Conservation (phyloP, 257 asterid genomes). For the Lycium barbarum region DNA sequence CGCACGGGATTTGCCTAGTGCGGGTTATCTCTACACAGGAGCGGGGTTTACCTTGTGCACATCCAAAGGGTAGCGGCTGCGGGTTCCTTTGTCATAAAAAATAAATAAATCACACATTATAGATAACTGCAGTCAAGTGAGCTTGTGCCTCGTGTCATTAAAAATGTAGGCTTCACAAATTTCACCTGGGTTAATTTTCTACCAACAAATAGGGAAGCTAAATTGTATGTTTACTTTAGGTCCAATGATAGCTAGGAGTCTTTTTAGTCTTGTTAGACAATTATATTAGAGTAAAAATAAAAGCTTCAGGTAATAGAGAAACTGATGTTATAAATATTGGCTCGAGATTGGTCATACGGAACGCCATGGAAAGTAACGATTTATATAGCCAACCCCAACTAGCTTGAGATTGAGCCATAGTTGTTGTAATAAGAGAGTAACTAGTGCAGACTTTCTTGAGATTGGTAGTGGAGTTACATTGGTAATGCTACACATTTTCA, state of each 20-base stretch:
- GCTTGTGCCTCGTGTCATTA: conserved; percentile 35
- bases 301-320: conserved; percentile 10
- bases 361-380: neutral
- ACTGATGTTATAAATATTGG: neutral
- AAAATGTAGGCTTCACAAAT: conserved; percentile 53
- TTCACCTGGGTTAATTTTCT: neutral
- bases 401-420: neutral
- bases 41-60: too few relatives aligned
- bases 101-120: neutral
- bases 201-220: neutral
- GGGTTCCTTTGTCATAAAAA: too few relatives aligned
- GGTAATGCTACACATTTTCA: neutral
- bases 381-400: neutral
- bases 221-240: neutral
- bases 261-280: neutral
- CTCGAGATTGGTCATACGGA: neutral
- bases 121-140: conserved; percentile 32
- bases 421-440: neutral
- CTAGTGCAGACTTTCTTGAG: conserved; percentile 3
- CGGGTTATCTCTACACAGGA: too few relatives aligned
- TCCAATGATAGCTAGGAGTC: neutral
- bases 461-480: neutral
- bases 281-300: neutral
- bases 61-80: too few relatives aligned
- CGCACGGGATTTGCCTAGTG: too few relatives aligned